Evolutionary conservation across 768 basidiomycete genomes (phyloP), one percentile per base, ranked within the genome.

Genomic region (Paxillus involutus): DNA sequence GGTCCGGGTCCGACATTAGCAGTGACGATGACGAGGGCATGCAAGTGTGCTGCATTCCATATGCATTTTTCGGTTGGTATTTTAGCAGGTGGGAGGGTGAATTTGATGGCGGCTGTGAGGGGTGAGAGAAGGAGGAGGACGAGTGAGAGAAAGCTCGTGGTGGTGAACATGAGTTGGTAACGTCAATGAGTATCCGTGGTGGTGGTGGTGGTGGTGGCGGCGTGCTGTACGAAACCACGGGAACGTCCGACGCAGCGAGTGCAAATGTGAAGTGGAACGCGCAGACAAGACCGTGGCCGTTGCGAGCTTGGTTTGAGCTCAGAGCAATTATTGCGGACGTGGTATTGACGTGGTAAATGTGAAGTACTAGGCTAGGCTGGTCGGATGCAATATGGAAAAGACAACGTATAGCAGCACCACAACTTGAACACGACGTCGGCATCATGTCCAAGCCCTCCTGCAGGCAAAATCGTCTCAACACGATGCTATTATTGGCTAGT

Each of bases 1-100:
- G 73, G 71, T 0, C 88, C 89, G 0, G 86, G 80, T 0, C 86
- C 86, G 30, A 96, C 88, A 66, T 97, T 96, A 42, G 96, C 94
- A 0, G 96, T 98, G 60, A 97, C 94, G 63, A 99, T 92, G 67
- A 98, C 92, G 35, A 98, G 87, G 6, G 91, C 82, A 63, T 93
- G 86, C 6, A 80, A 73, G 64, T 94, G 90, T 9, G 87, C 96
- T 21, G 88, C 77, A 68, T 99, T 97, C 97, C 97, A 99, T 52
- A 98, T 87, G 73, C 96, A 98, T 73, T 93, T 94, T 59, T 81
- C 65, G 26, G 78, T 73, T 0, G 96, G 94, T 60, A 87, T 82
- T 56, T 84, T 83, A 57, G 79, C 80, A 1, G 94, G 85, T 32
- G 73, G 81, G 21, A 97, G 76, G 36, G 79, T 68, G 71, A 98